A percentile compares a stretch with the other conserved stretches of the same genome.
These are phyloP conservation scores for Bisporella sp. DNA, from an alignment of 2,329 filamentous ascomycete species.

Conservation along the genomic window DNA sequence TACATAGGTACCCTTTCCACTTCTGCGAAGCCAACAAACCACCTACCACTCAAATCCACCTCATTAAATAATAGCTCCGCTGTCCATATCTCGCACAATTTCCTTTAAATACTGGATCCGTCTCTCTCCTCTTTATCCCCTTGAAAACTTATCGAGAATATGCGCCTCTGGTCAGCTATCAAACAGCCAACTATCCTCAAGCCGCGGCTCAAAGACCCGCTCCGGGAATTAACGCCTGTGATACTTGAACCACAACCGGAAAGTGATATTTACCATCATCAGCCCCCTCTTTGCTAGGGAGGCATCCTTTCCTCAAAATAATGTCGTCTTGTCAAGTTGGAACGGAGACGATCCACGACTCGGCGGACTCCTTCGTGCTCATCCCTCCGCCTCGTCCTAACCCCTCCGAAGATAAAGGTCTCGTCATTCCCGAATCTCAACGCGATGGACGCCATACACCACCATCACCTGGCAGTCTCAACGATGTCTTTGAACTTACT, in stretches of 20 bases:
- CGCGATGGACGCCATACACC: slow-evolving; percentile 21
- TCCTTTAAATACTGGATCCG: no score
- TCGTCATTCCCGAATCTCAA: slow-evolving; percentile 11
- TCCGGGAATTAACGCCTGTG: background rate
- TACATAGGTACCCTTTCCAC: no score
- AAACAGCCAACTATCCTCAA: slow-evolving; percentile 10
- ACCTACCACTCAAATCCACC: no score
- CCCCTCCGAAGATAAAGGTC: slow-evolving; percentile 24
- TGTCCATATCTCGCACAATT: no score
- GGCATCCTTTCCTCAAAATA: background rate
- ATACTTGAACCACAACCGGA: background rate
- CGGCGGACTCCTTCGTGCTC: slow-evolving; percentile 19
- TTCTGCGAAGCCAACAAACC: no score
- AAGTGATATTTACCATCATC: no score
- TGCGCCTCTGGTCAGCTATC: slow-evolving; percentile 16
- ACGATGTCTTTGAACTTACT: slow-evolving; percentile 67
- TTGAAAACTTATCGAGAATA: slow-evolving; percentile 19
- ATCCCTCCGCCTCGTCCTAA: slow-evolving; percentile 26
- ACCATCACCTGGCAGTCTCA: slow-evolving; percentile 31
- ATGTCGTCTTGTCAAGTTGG: background rate
- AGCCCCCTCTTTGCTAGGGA: no score
- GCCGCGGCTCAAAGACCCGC: slow-evolving; percentile 6
- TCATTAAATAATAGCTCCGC: no score
- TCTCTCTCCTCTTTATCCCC: slow-evolving; percentile 4
- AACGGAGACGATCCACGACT: slow-evolving; percentile 23